Base-by-base conservation (phyloP, 208 protist genomes). In the Leishmania martiniquensis region DNA sequence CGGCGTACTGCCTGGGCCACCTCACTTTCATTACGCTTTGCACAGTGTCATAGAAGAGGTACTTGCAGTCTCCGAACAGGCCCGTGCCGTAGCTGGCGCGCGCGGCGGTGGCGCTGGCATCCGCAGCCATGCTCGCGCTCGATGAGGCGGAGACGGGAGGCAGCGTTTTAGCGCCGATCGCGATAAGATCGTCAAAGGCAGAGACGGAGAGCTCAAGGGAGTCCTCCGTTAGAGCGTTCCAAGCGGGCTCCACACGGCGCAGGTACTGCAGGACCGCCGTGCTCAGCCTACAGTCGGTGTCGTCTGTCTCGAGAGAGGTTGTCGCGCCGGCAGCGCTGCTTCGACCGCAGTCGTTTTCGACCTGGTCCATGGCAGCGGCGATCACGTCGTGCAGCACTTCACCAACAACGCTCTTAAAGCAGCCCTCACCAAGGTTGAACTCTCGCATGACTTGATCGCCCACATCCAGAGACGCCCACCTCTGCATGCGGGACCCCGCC, bases 381-480 rank as follows among this genome's bases (percentile, higher is more conserved):
- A 80, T 60, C 12, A 78, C 65, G 51, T 78, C 66, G 10, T 72
- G 34, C 51, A 85, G 66, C 37, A 85, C 77, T 20, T 73, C 77
- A 29, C 67, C 39, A 47, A 85, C 10, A 10, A 72, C 82, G 25
- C 34, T 47, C 37, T 44, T 67, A 20, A 85, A 72, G 54, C 72
- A 71, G 47, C 42, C 68, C 67, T 39, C 34, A 59, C 82, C 82
- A 34, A 85, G 20, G 55, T 62, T 60, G 39, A 72, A 76, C 47
- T 75, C 66, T 3, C 65, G 73, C 72, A 71, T 78, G 32, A 65
- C 13, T 73, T 85, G 82, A 34, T 72, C 42, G 47, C 82, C 82
- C n/a, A 85, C 72, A 12, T 82, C 65, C 25, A 85, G 60, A 25
- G 72, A 72, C 12, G 34, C 60, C 77, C 77, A 85, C 22, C 67